Percentiles rank a stretch among this genome's conserved stretches.
phyloP scores from a whole-genome alignment of 306 rosid genomes.

The Glycine tomentella region DNA sequence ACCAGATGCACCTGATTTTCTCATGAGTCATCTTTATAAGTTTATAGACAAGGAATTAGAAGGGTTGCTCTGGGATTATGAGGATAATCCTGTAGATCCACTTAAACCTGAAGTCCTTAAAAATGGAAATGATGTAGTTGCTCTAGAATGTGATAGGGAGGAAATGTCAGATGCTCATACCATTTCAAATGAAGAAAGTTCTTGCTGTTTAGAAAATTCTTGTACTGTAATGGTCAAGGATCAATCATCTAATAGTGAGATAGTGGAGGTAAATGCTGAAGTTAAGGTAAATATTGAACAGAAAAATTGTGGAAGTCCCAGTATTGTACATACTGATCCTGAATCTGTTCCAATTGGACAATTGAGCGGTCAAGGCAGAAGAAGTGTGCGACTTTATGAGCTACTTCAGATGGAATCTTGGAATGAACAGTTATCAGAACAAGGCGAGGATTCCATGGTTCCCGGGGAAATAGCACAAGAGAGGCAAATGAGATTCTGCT shows the following conservation, averaged over 20 bases:
- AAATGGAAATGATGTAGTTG: conserved; percentile 35
- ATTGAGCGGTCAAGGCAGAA: conserved; percentile 64
- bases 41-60: conserved; percentile 69
- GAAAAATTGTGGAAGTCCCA: conserved; percentile 41
- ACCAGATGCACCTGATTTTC: conserved; percentile 78
- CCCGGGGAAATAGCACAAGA: conserved; percentile 47
- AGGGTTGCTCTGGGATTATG: conserved; percentile 77
- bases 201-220: conserved; percentile 43
- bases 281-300: conserved; percentile 40
- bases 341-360: conserved; percentile 54
- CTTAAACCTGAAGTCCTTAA: conserved; percentile 42
- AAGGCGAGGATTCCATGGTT: conserved; percentile 45
- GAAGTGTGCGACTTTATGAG: conserved; percentile 69
- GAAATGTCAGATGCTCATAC: conserved; percentile 43
- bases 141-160: conserved; percentile 46
- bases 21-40: conserved; percentile 73
- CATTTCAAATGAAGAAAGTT: conserved; percentile 50
- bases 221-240: conserved; percentile 41
- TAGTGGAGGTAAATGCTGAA: conserved; percentile 55
- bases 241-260: conserved; percentile 54
- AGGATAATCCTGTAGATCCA: conserved; percentile 52
- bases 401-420: conserved; percentile 74
- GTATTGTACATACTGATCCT: conserved; percentile 38
- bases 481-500: conserved; percentile 44
- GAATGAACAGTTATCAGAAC: conserved; percentile 55